phyloP scores from a whole-genome alignment of 805 yeast genomes.

The Starmerella gropengiesseri region DNA sequence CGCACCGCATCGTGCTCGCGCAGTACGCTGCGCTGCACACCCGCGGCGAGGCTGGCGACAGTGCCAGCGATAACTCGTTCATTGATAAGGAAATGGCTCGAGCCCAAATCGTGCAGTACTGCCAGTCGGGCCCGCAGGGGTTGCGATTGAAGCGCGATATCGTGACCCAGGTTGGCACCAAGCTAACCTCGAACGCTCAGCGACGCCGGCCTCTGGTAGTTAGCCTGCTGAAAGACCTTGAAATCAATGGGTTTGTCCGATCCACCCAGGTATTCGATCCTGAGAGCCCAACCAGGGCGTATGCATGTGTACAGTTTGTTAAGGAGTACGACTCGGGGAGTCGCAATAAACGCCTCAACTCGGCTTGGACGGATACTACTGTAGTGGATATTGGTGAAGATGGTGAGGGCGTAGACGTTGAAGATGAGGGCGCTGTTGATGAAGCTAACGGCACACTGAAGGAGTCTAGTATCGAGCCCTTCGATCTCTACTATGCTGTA shows the following conservation, averaged over 20 bases:
- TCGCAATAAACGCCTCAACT: background rate
- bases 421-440: constrained; percentile 27
- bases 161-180: constrained; percentile 32
- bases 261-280: constrained; percentile 30
- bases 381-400: background rate
- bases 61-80: background rate
- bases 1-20: constrained; percentile 27
- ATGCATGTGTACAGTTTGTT: constrained; percentile 30
- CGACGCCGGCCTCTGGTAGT: constrained; percentile 22
- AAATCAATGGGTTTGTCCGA: constrained; percentile 25
- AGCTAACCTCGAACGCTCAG: constrained; percentile 24
- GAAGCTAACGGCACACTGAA: constrained; percentile 30
- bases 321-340: constrained; percentile 7
- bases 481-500: constrained; percentile 15
- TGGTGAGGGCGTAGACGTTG: constrained; percentile 24
- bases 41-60: background rate
- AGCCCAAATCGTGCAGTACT: constrained; percentile 24
- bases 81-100: constrained; percentile 22
- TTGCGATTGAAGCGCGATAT: constrained; percentile 30
- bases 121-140: constrained; percentile 28
- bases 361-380: background rate
- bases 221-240: constrained; percentile 24
- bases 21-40: constrained; percentile 1
- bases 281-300: constrained; percentile 26
- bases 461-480: constrained; percentile 12